These are phyloP conservation scores for Leucocoprinus birnbaumii DNA, from an alignment of 768 basidiomycete genomes.

Conservation along the genomic window DNA sequence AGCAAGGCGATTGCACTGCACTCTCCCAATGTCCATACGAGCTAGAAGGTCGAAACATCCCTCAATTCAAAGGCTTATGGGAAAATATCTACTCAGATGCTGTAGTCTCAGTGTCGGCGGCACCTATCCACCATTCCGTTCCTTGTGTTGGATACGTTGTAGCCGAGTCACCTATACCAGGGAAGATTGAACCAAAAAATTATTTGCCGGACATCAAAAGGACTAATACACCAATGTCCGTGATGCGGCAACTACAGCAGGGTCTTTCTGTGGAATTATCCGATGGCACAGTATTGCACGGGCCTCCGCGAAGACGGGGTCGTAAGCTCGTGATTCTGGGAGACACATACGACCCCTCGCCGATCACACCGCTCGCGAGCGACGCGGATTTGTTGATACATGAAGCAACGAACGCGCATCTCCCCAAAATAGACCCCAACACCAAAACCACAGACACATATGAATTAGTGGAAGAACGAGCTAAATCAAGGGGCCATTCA, in stretches of 20 bases:
- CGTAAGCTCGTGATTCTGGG: constrained; percentile 81
- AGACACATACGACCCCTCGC: constrained; percentile 80
- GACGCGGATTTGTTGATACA: constrained; percentile 78
- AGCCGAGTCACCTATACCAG: constrained; percentile 65
- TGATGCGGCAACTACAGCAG: constrained; percentile 63
- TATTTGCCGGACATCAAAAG: constrained; percentile 70
- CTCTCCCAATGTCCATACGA: constrained; percentile 53
- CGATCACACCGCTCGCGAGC: constrained; percentile 55
- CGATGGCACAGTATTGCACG: constrained; percentile 71
- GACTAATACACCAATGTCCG: constrained; percentile 65
- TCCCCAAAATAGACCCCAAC: constrained; percentile 58
- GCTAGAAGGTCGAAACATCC: constrained; percentile 60
- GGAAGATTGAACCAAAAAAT: constrained; percentile 68
- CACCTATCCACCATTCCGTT: constrained; percentile 76
- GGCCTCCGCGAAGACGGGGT: constrained; percentile 63
- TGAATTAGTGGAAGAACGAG: constrained; percentile 55
- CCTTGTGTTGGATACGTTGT: constrained; percentile 82
- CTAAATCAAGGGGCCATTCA: constrained; percentile 81
- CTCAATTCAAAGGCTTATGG: constrained; percentile 62
- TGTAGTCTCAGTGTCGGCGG: constrained; percentile 65
- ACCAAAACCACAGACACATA: constrained; percentile 63
- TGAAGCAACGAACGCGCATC: constrained; percentile 86
- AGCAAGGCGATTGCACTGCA: constrained; percentile 42
- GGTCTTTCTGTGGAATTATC: constrained; percentile 60
- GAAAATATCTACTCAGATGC: constrained; percentile 55